Base-by-base conservation (phyloP, 2,329 filamentous ascomycete species). In the Didymella glomerata region DNA sequence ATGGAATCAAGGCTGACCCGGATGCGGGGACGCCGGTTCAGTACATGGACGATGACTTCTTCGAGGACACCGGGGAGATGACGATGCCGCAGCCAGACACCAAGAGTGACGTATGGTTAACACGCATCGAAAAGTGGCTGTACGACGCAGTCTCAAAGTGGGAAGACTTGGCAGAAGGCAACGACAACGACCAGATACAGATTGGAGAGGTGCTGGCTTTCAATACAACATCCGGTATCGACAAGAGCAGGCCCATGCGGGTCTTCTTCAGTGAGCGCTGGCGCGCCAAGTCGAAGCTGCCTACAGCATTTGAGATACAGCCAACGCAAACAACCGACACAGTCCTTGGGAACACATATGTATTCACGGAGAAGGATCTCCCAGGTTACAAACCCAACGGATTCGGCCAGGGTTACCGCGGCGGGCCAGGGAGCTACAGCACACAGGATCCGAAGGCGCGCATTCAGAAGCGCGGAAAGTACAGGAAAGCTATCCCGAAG, bases 351-450 rank as follows among this genome's bases (percentile, higher is more conserved):
- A 97, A 97, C 77, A 95, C 93, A 20, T 96, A 90, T 74, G 83
- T 98, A 56, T 99, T 99, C 74, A 93, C 90, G 40, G 95, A 99
- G 78, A 93, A 96, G 76, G 92, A 98, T 71, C 84, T 97, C 22
- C 91, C 93, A 0, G 91, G 91, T 36, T 93, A 88, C 79, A 84
- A 84, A 61, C 70, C 74, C 4, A 71, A 68, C 30, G 71, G 68
- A 30, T 70, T 67, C 41, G 68, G 69, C 5, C 67, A 72, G 9
- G 65, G 65, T 49, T 63, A 70, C 52, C 56, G 67, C 51, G 68
- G 69, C 54, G 65, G 51, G 50, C 64, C 64, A 42, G 67, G 60
- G 27, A 62, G 49, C 60, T 69, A 60, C 49, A 64, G 63, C 42
- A 65, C 69, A 13, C 72, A 75, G 55, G 74, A 76, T 48, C 68